These are phyloP conservation scores for Starmera pachycereana DNA, from an alignment of 805 yeast species.

Conservation along the genomic window DNA sequence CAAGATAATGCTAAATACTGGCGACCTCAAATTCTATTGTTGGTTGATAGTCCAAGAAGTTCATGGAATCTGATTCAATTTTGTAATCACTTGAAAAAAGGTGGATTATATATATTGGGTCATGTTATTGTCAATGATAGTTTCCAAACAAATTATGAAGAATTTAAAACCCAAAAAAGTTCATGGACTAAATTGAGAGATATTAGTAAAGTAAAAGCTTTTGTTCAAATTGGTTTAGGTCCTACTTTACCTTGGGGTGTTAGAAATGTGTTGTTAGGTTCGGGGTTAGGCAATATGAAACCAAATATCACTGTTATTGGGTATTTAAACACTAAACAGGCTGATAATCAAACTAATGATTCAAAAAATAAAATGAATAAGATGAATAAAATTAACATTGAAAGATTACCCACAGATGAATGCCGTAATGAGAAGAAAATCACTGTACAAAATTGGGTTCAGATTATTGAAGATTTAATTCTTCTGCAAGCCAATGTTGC, in stretches of 20 bases:
- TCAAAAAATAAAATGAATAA: conserved; percentile 1
- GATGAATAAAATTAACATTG: conserved; percentile 21
- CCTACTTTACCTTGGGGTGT: conserved; percentile 92
- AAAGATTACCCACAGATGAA: conserved; percentile 63
- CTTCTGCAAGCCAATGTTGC: conserved; percentile 88
- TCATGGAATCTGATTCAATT: conserved; percentile 87
- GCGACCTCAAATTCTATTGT: conserved; percentile 88
- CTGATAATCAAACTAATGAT: conserved; percentile 2
- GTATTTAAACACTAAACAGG: conserved; percentile 51
- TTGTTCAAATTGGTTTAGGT: conserved; percentile 85
- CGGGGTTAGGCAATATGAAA: conserved; percentile 97
- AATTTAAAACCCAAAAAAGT: conserved; percentile 57
- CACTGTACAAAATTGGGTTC: conserved; percentile 78
- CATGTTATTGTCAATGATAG: conserved; percentile 70
- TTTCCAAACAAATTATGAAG: conserved; percentile 56
- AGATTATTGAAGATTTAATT: conserved; percentile 80
- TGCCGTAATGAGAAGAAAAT: conserved; percentile 65
- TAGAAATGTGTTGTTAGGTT: conserved; percentile 80
- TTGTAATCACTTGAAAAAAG: conserved; percentile 91
- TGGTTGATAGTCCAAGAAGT: conserved; percentile 87
- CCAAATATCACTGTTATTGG: conserved; percentile 94
- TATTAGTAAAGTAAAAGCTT: conserved; percentile 71
- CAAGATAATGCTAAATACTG: conserved; percentile 95
- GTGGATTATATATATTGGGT: conserved; percentile 86
- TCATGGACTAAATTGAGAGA: conserved; percentile 87